Conservation (phyloP, 1,139 yeast species). For the Geotrichum bryndzae region DNA sequence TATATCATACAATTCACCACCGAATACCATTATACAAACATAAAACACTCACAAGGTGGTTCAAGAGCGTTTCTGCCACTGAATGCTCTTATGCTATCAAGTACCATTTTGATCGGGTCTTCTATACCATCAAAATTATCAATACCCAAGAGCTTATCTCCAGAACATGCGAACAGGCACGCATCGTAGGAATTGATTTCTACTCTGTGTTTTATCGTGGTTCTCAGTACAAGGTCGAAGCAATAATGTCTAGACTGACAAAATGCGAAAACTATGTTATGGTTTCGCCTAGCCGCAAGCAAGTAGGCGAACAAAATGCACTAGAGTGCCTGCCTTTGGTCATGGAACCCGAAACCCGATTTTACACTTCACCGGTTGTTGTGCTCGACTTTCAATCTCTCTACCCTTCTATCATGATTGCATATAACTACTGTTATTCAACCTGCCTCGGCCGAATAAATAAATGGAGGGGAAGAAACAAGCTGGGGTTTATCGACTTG, state of each 20-base stretch:
- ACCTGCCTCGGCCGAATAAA: slow-evolving; percentile 71
- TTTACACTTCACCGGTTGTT: slow-evolving; percentile 80
- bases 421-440: slow-evolving; percentile 86
- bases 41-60: slow-evolving; percentile 50
- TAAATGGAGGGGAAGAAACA: slow-evolving; percentile 45
- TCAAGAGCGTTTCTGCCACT: slow-evolving; percentile 27
- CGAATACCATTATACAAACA: slow-evolving; percentile 59
- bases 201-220: slow-evolving; percentile 84
- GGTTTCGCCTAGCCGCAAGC: slow-evolving; percentile 72
- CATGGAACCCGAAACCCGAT: slow-evolving; percentile 83
- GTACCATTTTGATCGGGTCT: slow-evolving; percentile 50
- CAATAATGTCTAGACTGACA: slow-evolving; percentile 65
- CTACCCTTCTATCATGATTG: slow-evolving; percentile 88
- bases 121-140: slow-evolving; percentile 47
- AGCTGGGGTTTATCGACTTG: slow-evolving; percentile 46
- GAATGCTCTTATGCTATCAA: slow-evolving; percentile 40
- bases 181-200: slow-evolving; percentile 84
- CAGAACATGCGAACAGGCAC: slow-evolving; percentile 74
- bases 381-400: slow-evolving; percentile 91
- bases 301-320: slow-evolving; percentile 81
- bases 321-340: slow-evolving; percentile 83
- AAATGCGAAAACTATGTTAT: slow-evolving; percentile 68
- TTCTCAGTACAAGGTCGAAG: slow-evolving; percentile 89
- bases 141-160: slow-evolving; percentile 60
- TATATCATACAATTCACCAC: slow-evolving; percentile 58